Evolutionary conservation across 2,329 filamentous ascomycete genomes (phyloP), one percentile per base, ranked within the genome.

Genomic region (Coniochaeta hoffmannii): DNA sequence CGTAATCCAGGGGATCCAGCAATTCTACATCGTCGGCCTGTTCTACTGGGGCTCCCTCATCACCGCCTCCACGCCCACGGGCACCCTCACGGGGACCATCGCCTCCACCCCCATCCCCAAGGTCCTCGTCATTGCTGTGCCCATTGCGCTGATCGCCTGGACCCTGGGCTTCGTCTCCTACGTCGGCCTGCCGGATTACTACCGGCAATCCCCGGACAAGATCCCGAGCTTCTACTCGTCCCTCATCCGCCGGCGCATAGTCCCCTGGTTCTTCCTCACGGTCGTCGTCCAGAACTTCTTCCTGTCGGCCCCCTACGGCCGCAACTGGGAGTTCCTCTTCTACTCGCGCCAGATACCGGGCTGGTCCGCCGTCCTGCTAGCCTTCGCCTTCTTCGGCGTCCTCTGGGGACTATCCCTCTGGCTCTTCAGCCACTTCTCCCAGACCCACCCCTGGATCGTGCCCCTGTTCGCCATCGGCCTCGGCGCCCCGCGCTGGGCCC

Each of bases 281-380:
- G 80, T 87, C 41, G 71, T 86, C 56, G 68, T 87, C 31, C 83
- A 87, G 64, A 87, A 87, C 67, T 86, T 84, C 74, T 87, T 83
- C 70, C 75, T 87, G 28, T 82, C 80, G 24, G 77, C 84, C 0
- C 82, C 81, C 1, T 87, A 86, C 62, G 85, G 85, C 41, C 78
- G 85, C 53, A 87, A 85, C 66, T 88, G 85, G 85, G 71, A 73
- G 41, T 88, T 80, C 70, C 75, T 87, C 19, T 87, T 82, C 77
- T 73, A 72, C 53, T 81, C 79, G 17, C 70, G 78, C 41, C 76
- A 82, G 61, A 79, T 80, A 2, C 73, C 78, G 10, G 66, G 71
- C 17, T 87, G 81, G 80, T 71, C 77, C 34, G 76, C 86, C 41
- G 70, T 78, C 15, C 65, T 85, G 2, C 75, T 87, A 3, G 75